Evolutionary conservation across 2,329 filamentous ascomycete genomes (phyloP).

Genomic region (Coniosporium uncinatum): DNA sequence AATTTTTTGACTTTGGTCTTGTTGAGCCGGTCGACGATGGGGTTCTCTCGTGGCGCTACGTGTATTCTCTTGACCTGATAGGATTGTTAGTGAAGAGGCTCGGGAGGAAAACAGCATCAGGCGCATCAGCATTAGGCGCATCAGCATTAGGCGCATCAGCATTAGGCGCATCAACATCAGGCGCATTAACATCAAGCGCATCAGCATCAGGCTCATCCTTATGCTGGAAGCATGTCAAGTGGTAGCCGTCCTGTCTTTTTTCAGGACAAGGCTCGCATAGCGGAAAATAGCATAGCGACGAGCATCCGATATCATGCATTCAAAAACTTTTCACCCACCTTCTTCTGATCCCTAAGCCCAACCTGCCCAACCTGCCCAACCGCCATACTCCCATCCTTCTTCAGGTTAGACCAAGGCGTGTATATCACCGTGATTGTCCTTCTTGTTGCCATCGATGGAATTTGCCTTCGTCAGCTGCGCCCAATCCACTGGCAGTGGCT

Average conservation of each 20-base stretch:
- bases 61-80: conserved; percentile 71
- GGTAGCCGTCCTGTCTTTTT: no score
- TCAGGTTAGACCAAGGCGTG: conserved; percentile 94
- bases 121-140: neutral
- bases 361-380: conserved; percentile 96
- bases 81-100: neutral
- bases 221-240: no score
- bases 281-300: neutral
- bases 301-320: no score
- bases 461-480: conserved; percentile 99
- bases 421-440: conserved; percentile 98
- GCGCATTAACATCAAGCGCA: conserved; percentile 1
- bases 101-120: neutral
- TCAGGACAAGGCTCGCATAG: neutral
- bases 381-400: conserved; percentile 95
- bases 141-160: no score
- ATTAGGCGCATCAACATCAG: no score
- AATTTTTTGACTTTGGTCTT: conserved; percentile 91
- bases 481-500: conserved; percentile 74
- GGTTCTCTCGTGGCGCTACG: conserved; percentile 76
- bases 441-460: conserved; percentile 99
- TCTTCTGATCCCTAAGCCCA: conserved; percentile 84
- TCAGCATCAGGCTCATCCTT: no score
- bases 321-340: conserved; percentile 29
- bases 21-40: conserved; percentile 94